phyloP scores from a whole-genome alignment of 2,329 filamentous ascomycete genomes.

The Fusarium avenaceum region DNA sequence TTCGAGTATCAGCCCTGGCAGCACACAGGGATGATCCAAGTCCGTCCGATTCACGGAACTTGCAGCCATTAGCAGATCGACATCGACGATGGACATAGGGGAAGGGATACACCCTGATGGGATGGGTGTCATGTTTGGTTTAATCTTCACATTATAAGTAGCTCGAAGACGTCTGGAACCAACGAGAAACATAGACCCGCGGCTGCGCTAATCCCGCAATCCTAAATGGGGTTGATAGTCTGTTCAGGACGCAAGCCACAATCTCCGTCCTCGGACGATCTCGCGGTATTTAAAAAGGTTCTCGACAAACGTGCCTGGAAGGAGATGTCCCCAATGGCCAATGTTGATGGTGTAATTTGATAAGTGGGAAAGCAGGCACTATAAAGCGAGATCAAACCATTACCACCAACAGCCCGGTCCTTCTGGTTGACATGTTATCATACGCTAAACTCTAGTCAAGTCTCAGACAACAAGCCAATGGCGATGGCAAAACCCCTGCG shows the following conservation, averaged over 20 bases:
- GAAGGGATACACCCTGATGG: constrained; percentile 21
- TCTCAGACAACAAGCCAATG: constrained; percentile 53
- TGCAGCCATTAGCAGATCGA: constrained; percentile 29
- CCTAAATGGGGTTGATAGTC: constrained; percentile 27
- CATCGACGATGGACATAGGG: constrained; percentile 11
- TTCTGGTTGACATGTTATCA: constrained; percentile 53
- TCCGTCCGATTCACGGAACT: constrained; percentile 21
- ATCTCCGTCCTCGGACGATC: constrained; percentile 43
- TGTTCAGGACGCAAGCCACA: constrained; percentile 47
- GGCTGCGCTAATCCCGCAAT: constrained; percentile 52
- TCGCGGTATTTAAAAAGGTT: constrained; percentile 20
- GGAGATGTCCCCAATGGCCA: constrained; percentile 42
- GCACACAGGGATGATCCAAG: constrained; percentile 4
- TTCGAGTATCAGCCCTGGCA: constrained; percentile 40
- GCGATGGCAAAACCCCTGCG: constrained; percentile 50
- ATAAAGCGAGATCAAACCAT: constrained; percentile 25
- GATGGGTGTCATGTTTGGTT: constrained; percentile 10
- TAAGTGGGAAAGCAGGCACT: constrained; percentile 17
- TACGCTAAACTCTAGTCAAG: constrained; percentile 46
- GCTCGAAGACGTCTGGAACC: constrained; percentile 29
- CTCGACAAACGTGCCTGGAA: constrained; percentile 43
- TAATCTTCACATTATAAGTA: constrained; percentile 26
- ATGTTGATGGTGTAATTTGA: constrained; percentile 14
- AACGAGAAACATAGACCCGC: constrained; percentile 42
- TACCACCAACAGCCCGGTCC: constrained; percentile 36